Evolutionary conservation across 352 stramenopile species (phyloP).

Genomic region (Globisporangium uncinulatum): DNA sequence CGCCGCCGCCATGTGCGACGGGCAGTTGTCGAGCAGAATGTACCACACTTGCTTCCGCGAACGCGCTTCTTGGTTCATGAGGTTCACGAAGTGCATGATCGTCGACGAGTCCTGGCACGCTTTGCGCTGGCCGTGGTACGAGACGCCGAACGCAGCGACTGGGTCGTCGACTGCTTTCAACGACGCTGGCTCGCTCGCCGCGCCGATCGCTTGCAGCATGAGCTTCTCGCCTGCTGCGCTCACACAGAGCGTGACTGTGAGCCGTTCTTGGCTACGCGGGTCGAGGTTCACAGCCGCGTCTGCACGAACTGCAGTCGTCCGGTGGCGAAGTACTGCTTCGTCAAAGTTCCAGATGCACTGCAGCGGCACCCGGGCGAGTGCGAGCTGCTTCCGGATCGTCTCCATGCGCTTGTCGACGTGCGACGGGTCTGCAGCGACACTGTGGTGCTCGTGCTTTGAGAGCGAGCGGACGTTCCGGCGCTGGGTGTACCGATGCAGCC

Average conservation of each 20-base stretch:
- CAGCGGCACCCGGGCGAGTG: slow-evolving; percentile 35
- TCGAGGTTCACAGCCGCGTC: slow-evolving; percentile 44
- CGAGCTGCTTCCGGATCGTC: slow-evolving; percentile 42
- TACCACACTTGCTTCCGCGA: slow-evolving; percentile 60
- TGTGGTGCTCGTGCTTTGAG: slow-evolving; percentile 27
- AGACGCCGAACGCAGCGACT: slow-evolving; percentile 24
- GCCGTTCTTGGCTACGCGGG: slow-evolving; percentile 33
- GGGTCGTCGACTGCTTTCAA: slow-evolving; percentile 40
- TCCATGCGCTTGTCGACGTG: slow-evolving; percentile 35
- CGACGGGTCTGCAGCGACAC: slow-evolving; percentile 5
- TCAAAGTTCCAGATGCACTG: slow-evolving; percentile 74
- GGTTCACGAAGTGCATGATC: slow-evolving; percentile 47
- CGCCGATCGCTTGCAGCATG: slow-evolving; percentile 50
- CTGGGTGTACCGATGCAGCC: slow-evolving; percentile 75
- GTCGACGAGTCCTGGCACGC: slow-evolving; percentile 50
- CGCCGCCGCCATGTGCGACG: slow-evolving; percentile 56
- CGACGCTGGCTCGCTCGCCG: slow-evolving; percentile 26
- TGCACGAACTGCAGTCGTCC: slow-evolving; percentile 29
- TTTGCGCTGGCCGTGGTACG: slow-evolving; percentile 39
- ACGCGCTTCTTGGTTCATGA: slow-evolving; percentile 53
- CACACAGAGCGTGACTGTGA: slow-evolving; percentile 49
- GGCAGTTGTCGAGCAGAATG: slow-evolving; percentile 57
- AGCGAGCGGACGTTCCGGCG: slow-evolving; percentile 61
- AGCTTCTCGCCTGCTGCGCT: slow-evolving; percentile 66
- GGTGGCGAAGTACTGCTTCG: slow-evolving; percentile 42